Base-by-base conservation (phyloP, 176 grass and related monocot species). In the Leersia perrieri region DNA sequence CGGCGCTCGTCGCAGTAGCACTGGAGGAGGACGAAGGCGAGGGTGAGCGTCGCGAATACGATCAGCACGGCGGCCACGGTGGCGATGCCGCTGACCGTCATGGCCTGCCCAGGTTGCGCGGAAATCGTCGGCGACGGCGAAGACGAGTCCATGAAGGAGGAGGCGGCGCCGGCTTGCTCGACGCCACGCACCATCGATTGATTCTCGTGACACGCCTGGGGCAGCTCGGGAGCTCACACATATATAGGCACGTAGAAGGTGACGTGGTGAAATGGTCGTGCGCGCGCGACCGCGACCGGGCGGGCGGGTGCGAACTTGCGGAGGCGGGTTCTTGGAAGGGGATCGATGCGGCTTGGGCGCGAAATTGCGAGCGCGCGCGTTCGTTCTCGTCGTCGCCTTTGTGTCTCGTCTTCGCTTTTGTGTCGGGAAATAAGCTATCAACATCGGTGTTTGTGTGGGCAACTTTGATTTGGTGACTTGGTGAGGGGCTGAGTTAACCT, bases 41-140 rank as follows among this genome's bases (percentile, higher is more conserved):
- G 29, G n/a, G 87, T 55, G 70, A 89, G 27, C 35, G 31, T 0
- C 7, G 53, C 4, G 70, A 89, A 89, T 13, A 80, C 31, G 4
- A 84, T 0, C 32, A 84, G 33, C 82, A 70, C 63, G 53, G 49
- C 7, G 0, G 53, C 10, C 30, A 76, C 57, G 26, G 70, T 75
- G 39, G 80, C 18, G 57, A 64, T 36, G 70, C 26, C 1, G 4
- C 53, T 41, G 53, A 75, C 14, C 3, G 69, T 51, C 51, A 84
- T 51, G 36, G 22, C 11, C 1, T 22, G 49, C 20, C 49, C 16
- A 7, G 16, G 5, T 7, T 13, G 33, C 5, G 14, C 28, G 2
- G 62, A 23, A 26, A 7, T 2, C 9, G 75, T 8, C 13, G 31
- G 2, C 6, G 16, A 0, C 6, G 82, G 11, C 2, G 47, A 49